Evolutionary conservation across 1,139 yeast genomes (phyloP), one percentile per base, ranked within the genome.

Genomic region (Hansenula sp.): DNA sequence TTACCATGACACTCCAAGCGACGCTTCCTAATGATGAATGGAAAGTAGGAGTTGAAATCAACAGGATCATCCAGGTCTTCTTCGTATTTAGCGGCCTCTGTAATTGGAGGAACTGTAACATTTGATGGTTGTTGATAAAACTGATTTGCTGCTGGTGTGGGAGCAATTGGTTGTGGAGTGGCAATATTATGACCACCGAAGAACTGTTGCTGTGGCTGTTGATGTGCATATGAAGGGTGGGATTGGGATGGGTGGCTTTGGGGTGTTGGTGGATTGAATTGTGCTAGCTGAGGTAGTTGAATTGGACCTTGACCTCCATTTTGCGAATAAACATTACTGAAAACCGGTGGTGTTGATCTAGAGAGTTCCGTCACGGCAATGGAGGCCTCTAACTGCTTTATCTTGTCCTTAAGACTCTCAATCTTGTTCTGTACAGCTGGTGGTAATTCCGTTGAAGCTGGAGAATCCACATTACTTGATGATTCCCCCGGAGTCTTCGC

Each of bases 341-440:
- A 42, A 4, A 39, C 12, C 7, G 41, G 39, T 9, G 41, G 33
- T 9, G 39, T 18, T 7, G 35, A 32, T 42, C 47, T 47, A 8
- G 66, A 47, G 4, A 62, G 44, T 35, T 62, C 67, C 10, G 63
- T 55, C 7, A 59, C 67, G 1, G 67, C 63, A 34, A 68, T 60
- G 0, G 75, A 66, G 3, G 71, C 71, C 49, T 74, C 79, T 9
- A 74, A 63, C 48, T 68, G 68, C 42, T 63, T 67, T 36, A 75
- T 71, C 47, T 71, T 71, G 10, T 64, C 63, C 42, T 69, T 68
- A 35, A 75, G 56, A 12, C 58, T 47, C 17, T 70, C 72, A 30
- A 53, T 45, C 1, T 41, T 32, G 12, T 37, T 44, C 17, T 41
- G 34, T 62, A 33, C 65, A 16, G 39, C 30, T 15, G 35, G 36